A percentile compares a stretch with the other conserved stretches of the same genome.
These are phyloP conservation scores for Rhododendron griersonianum DNA, from an alignment of 148 eudicot genomes.

Conservation along the genomic window DNA sequence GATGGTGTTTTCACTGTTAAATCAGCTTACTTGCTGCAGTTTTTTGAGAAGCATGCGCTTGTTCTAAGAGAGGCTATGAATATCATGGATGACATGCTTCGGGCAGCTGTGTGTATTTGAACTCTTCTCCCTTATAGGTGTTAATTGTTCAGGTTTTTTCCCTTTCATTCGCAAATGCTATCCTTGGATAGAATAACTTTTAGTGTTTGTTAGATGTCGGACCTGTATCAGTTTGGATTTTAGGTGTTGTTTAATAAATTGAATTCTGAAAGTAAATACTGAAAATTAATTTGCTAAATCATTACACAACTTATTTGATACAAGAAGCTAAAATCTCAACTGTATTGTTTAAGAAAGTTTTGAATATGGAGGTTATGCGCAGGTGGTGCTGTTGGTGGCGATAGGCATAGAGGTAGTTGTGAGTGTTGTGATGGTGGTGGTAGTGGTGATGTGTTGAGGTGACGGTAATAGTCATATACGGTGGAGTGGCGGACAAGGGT, in stretches of 20 bases:
- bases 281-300: not conserved
- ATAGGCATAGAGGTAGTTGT: not conserved
- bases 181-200: not conserved
- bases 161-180: conserved; percentile 6
- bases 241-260: not conserved
- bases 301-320: not conserved
- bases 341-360: not conserved
- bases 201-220: not conserved
- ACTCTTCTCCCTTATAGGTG: conserved; percentile 27
- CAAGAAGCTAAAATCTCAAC: not conserved
- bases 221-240: not conserved
- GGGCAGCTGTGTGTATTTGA: conserved; percentile 81
- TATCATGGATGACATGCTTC: conserved; percentile 98
- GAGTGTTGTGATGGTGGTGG: not conserved
- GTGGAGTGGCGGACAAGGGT: not conserved
- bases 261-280: not conserved
- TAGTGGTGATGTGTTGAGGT: not conserved
- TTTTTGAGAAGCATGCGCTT: conserved; percentile 30
- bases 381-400: not conserved
- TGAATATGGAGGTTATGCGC: not conserved
- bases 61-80: conserved; percentile 51
- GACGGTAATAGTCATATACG: not conserved
- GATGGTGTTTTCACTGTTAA: too few relatives aligned
- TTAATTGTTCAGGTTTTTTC: conserved; percentile 28
- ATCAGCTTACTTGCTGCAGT: too few relatives aligned